Evolutionary conservation across 768 basidiomycete genomes (phyloP).

Genomic region (Sarcodon sp.): DNA sequence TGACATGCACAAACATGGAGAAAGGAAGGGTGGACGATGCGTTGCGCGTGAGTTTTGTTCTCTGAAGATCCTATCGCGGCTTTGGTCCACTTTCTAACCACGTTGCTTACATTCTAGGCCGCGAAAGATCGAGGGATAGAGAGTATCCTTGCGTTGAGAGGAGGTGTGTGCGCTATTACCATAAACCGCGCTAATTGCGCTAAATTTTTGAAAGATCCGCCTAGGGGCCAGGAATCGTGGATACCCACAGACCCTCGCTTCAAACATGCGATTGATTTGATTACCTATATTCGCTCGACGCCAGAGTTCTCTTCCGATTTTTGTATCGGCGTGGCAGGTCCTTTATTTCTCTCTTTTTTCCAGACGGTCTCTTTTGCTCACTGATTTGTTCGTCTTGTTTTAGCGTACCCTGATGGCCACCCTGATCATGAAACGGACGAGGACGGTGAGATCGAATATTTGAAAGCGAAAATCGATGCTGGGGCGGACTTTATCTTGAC

Average conservation of each 20-base stretch:
- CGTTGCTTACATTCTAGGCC: slow-evolving; percentile 25
- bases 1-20: slow-evolving; percentile 97
- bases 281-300: slow-evolving; percentile 71
- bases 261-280: slow-evolving; percentile 78
- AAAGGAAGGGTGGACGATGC: slow-evolving; percentile 77
- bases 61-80: slow-evolving; percentile 3
- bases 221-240: slow-evolving; percentile 90
- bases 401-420: slow-evolving; percentile 90
- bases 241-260: slow-evolving; percentile 77
- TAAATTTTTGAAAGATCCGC: slow-evolving; percentile 56
- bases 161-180: slow-evolving; percentile 35
- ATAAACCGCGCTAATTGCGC: background rate
- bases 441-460: slow-evolving; percentile 49
- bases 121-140: slow-evolving; percentile 76
- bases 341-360: slow-evolving; percentile 3
- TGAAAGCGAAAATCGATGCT: slow-evolving; percentile 84
- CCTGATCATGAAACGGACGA: slow-evolving; percentile 45
- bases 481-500: slow-evolving; percentile 96
- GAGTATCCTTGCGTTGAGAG: slow-evolving; percentile 85
- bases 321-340: slow-evolving; percentile 92
- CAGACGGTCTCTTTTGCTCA: slow-evolving; percentile 2
- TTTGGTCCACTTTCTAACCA: slow-evolving; percentile 1
- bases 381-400: background rate
- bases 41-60: slow-evolving; percentile 45
- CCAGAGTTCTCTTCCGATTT: slow-evolving; percentile 75